Evolutionary conservation across 208 protist species (phyloP).

Genomic region (Acanthamoeba lenticulata): DNA sequence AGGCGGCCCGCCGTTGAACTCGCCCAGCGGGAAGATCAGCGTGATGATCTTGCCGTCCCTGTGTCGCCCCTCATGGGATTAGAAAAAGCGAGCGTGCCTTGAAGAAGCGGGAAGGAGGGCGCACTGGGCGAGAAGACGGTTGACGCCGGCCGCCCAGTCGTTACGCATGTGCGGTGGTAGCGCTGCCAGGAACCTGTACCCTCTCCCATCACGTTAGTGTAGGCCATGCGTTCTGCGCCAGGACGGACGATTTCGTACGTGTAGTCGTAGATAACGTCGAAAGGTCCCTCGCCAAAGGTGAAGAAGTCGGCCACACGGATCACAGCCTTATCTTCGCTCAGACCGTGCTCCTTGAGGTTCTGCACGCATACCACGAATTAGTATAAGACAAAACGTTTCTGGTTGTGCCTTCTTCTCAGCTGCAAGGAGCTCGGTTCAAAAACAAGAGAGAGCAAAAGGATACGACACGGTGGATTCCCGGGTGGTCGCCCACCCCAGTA

Average conservation of each 20-base stretch:
- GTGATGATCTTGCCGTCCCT: conserved; percentile 30
- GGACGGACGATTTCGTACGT: not conserved
- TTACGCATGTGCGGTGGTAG: not conserved
- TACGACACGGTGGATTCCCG: too few relatives aligned
- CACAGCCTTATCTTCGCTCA: conserved; percentile 26
- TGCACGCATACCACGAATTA: not conserved
- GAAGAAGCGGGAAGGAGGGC: not conserved
- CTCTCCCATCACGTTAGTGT: not conserved
- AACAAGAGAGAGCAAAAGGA: not conserved
- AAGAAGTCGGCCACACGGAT: conserved; percentile 31
- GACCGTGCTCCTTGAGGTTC: not conserved
- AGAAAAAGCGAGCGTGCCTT: too few relatives aligned
- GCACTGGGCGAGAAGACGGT: not conserved
- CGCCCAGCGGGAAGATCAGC: conserved; percentile 39
- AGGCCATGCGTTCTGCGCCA: not conserved
- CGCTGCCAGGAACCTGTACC: not conserved
- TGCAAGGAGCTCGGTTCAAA: not conserved
- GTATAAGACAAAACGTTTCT: not conserved
- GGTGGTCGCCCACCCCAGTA: too few relatives aligned
- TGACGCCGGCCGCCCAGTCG: not conserved
- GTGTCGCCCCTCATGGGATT: not conserved
- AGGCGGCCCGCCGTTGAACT: conserved; percentile 4
- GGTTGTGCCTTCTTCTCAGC: too few relatives aligned
- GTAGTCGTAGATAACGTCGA: conserved; percentile 52
- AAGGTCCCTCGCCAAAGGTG: not conserved